Conservation (phyloP, 1,284 basidiomycete species). For the Sphaerobolus stellatus region DNA sequence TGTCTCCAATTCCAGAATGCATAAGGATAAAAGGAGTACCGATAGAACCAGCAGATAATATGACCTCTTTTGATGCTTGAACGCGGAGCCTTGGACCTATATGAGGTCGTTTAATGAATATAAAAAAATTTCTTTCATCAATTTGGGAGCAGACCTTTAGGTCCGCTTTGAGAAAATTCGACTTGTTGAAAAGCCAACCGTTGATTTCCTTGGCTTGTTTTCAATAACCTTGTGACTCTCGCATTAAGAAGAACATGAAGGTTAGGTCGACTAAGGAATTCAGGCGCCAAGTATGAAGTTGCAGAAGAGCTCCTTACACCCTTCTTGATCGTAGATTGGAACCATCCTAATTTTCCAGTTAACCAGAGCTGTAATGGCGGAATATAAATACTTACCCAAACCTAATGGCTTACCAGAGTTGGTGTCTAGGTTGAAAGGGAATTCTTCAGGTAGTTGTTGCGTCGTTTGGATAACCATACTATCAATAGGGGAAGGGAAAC, state of each 20-base stretch:
- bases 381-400: constrained; percentile 11
- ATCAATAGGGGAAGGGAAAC: constrained; percentile 26
- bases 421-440: constrained; percentile 22
- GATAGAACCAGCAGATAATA: constrained; percentile 34
- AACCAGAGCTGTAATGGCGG: not conserved
- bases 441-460: constrained; percentile 13
- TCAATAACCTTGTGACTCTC: constrained; percentile 31
- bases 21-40: constrained; percentile 37
- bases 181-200: not conserved
- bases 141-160: not conserved
- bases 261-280: constrained; percentile 33
- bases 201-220: constrained; percentile 4
- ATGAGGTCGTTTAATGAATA: too few species aligned
- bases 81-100: not conserved
- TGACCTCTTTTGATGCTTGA: not conserved
- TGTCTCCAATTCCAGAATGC: constrained; percentile 37
- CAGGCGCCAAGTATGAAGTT: constrained; percentile 21
- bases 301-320: constrained; percentile 18
- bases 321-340: constrained; percentile 17
- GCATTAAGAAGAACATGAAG: constrained; percentile 43
- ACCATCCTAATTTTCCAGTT: constrained; percentile 17
- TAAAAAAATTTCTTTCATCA: not conserved
- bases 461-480: constrained; percentile 14
- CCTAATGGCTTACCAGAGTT: constrained; percentile 24
- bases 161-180: not conserved